Evolutionary conservation across 148 eudicot genomes (phyloP), one percentile per base, ranked within the genome.

Genomic region (Selenicereus undatus): DNA sequence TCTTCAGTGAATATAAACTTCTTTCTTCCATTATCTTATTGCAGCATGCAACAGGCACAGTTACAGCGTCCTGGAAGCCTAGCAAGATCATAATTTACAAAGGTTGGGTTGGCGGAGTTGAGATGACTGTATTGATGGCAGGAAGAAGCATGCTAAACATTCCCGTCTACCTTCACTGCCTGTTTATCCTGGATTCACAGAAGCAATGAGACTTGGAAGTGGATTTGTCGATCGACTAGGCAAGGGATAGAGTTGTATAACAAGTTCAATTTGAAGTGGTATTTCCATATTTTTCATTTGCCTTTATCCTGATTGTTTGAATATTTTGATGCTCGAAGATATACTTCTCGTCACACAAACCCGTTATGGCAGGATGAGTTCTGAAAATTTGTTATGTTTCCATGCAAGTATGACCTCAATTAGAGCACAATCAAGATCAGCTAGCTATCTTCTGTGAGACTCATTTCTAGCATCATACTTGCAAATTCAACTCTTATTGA

Each of bases 171-270:
- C 76, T 80, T 79, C 70, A 68, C 71, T 82, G 51, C 79, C 79
- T 24, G 82, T 92, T 45, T 91, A 97, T 83, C 93, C 91, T 2
- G 98, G 92, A 89, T 90, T 96, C 62, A 58, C 94, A 75, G 91
- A 90, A 78, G 99, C 99, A 22, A 94, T 96, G 87, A 90, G 90
- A 87, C 84, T 90, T 75, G 99, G 94, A 86, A 92, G 98, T 85
- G 98, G 97, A 36, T 87, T 32, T 93, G 88, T 87, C 84, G 27
- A 75, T 70, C 68, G 68, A 68, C 64, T 83, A 68, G 82, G 65
- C 64, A 24, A 75, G 80, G 2, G 52, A 48, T 77, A 65, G 42
- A 62, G 22, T 72, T 64, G 21, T 16, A 24, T 10, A n/a, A 35
- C 12, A 29, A 8, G 52, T 48, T 9, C 14, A 12, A 12, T 48